Conservation (phyloP, 2,329 filamentous ascomycete genomes). For the Talaromyces sp. region DNA sequence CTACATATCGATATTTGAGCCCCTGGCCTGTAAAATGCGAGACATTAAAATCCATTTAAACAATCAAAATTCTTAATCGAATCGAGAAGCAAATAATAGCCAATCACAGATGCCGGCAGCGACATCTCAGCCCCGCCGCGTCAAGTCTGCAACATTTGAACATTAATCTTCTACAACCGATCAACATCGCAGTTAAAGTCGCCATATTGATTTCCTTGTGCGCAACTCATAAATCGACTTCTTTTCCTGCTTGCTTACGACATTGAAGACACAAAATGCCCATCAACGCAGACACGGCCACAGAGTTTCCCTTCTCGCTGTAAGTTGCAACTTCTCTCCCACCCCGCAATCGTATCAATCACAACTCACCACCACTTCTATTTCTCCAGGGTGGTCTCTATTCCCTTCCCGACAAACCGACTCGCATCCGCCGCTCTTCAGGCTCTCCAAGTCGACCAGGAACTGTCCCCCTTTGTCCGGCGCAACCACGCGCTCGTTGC, state of each 20-base stretch:
- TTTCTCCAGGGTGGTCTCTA: slow-evolving; percentile 58
- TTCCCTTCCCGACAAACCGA: slow-evolving; percentile 75
- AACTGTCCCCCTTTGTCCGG: slow-evolving; percentile 78
- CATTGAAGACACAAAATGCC: neutral
- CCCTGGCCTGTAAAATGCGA: neutral
- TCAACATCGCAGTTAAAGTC: neutral
- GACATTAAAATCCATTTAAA: no score
- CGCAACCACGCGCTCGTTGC: slow-evolving; percentile 59
- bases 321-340: neutral
- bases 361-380: neutral
- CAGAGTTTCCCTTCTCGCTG: slow-evolving; percentile 6
- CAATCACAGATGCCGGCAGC: neutral
- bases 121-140: no score
- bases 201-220: neutral
- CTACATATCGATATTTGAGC: neutral
- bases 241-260: neutral
- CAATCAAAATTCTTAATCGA: neutral
- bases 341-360: neutral
- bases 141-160: neutral
- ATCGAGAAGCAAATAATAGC: neutral
- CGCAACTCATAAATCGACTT: neutral
- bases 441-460: slow-evolving; percentile 77
- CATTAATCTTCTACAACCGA: neutral
- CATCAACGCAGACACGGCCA: slow-evolving; percentile 55
- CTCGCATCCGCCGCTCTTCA: slow-evolving; percentile 71